Evolutionary conservation across 2,329 filamentous ascomycete species (phyloP).

Genomic region (Cylindrodendrum hubeiense): DNA sequence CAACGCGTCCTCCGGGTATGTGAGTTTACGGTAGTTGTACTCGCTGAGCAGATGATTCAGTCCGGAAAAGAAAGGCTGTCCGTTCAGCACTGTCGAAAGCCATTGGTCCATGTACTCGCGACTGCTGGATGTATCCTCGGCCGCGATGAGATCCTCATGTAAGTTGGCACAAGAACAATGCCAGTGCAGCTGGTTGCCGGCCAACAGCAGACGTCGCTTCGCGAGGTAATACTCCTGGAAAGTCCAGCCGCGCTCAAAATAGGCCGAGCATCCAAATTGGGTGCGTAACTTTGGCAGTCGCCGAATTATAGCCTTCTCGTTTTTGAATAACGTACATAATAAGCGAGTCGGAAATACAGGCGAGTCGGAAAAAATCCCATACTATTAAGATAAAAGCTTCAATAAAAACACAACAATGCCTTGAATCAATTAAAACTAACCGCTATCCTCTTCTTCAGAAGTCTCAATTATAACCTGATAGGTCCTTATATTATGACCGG

Average conservation of each 20-base stretch:
- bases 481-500: background rate
- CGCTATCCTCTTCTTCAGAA: background rate
- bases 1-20: background rate
- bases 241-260: slow-evolving; percentile 2
- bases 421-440: background rate
- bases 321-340: background rate
- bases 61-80: background rate
- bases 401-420: background rate
- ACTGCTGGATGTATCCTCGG: background rate
- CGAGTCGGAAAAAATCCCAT: background rate
- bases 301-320: background rate
- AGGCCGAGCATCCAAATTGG: background rate
- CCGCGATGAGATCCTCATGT: background rate
- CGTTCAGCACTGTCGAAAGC: background rate
- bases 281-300: background rate
- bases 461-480: background rate
- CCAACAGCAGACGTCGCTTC: background rate
- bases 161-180: background rate
- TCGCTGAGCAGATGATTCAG: background rate
- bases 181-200: background rate
- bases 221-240: slow-evolving; percentile 5
- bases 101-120: background rate
- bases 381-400: background rate
- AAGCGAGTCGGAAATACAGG: background rate
- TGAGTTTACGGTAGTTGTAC: background rate